Evolutionary conservation across 352 stramenopile species (phyloP).

Genomic region (Phytopythium aichiense): DNA sequence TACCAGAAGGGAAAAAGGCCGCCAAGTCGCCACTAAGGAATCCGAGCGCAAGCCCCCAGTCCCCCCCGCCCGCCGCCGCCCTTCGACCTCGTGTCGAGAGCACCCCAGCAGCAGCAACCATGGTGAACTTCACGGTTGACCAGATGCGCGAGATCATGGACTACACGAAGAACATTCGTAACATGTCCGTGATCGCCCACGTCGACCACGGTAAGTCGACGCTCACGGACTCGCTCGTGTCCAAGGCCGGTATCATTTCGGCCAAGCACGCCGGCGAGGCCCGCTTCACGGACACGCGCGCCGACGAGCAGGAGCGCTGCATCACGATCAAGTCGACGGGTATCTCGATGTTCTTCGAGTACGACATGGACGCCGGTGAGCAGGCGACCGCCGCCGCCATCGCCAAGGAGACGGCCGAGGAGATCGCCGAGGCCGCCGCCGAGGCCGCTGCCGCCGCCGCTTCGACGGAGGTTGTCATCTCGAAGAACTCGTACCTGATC

Average conservation of each 20-base stretch:
- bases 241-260: constrained; percentile 99
- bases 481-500: constrained; percentile 97
- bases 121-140: constrained; percentile 99
- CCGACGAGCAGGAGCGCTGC: constrained; percentile 99
- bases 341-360: constrained; percentile 99
- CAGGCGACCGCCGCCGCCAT: constrained; percentile 61
- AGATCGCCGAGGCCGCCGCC: constrained; percentile 19
- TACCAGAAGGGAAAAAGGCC: constrained; percentile 26
- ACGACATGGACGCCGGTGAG: constrained; percentile 96
- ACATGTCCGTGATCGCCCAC: constrained; percentile 99
- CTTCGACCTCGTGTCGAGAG: constrained; percentile 15
- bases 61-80: constrained; percentile 12
- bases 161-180: constrained; percentile 99
- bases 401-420: constrained; percentile 48
- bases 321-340: constrained; percentile 99
- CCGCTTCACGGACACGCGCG: constrained; percentile 99
- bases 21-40: constrained; percentile 12
- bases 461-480: constrained; percentile 82
- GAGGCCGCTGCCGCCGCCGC: constrained; percentile 7
- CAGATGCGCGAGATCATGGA: constrained; percentile 99
- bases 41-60: constrained; percentile 4
- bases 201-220: constrained; percentile 99
- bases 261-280: constrained; percentile 97
- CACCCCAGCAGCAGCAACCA: constrained; percentile 40
- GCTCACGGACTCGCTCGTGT: constrained; percentile 98